Percentiles rank a stretch among this genome's conserved stretches.
These are phyloP conservation scores for Colletotrichum paranaense DNA, from an alignment of 2,329 filamentous ascomycete genomes.

Conservation along the genomic window DNA sequence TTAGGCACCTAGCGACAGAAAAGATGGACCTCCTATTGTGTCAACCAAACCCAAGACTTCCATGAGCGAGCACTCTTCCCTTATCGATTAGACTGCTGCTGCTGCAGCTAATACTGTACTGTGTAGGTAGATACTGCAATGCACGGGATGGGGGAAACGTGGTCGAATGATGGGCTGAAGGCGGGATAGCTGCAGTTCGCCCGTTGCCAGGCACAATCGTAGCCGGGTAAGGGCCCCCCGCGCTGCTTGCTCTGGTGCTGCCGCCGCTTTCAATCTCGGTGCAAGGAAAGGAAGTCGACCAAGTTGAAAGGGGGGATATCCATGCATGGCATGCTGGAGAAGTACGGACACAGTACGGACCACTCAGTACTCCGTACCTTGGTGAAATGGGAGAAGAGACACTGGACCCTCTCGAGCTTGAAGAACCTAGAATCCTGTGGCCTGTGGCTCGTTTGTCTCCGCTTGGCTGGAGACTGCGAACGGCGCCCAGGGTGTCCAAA, in stretches of 20 bases:
- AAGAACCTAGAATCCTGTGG: background rate
- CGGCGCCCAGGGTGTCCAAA: constrained; percentile 21
- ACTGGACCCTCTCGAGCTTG: constrained; percentile 4
- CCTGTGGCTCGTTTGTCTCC: constrained; percentile 12
- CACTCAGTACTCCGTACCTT: too few relatives aligned
- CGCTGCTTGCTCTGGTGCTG: background rate
- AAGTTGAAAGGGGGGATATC: background rate
- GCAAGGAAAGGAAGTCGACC: constrained; percentile 17
- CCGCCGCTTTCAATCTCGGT: constrained; percentile 2
- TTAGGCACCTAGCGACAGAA: too few relatives aligned
- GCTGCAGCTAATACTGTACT: background rate
- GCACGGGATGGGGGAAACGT: background rate
- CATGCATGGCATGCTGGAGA: constrained; percentile 1
- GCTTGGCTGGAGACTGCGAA: background rate
- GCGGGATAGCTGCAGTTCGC: constrained; percentile 37
- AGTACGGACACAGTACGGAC: too few relatives aligned
- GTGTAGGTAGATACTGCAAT: background rate
- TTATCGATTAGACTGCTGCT: background rate
- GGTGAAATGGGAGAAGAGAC: too few relatives aligned
- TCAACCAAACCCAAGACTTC: too few relatives aligned
- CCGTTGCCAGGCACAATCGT: background rate
- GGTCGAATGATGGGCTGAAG: constrained; percentile 16
- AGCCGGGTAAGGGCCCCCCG: background rate
- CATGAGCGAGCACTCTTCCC: too few relatives aligned
- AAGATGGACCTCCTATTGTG: too few relatives aligned